Evolutionary conservation across 2,329 filamentous ascomycete genomes (phyloP), one percentile per base, ranked within the genome.

Genomic region (Myriosclerotinia duriaeana): DNA sequence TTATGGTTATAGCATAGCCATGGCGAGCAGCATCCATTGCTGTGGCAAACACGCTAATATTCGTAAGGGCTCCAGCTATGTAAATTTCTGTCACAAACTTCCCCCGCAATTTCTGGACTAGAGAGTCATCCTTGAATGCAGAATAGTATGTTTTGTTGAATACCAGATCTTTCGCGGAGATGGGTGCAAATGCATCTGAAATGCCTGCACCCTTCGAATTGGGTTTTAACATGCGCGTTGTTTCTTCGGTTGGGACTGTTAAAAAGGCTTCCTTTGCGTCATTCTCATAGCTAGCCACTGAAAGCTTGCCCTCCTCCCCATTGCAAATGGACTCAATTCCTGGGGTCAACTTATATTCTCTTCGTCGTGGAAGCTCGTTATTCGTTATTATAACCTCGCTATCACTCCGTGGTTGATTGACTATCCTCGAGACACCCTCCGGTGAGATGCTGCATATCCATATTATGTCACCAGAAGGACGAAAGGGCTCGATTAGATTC

Each of bases 21-120:
- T 97, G 90, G 26, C 90, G 86, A 1, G 92, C 93, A 14, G 94
- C 95, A 75, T 97, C 95, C 69, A 96, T 83, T 4, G 93, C 93
- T 0, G 94, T 97, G 9, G 95, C 94, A 75, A 95, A 93, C 56
- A 98, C 88, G 42, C 93, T 93, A 46, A 96, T 82, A 74, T 98
- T 97, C 53, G 89, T 91, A 59, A 96, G 84, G 54, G 90, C 89
- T 30, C 95, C 95, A 74, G 91, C 96, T 34, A 98, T 85, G 78
- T 91, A 97, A 15, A 99, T 81, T 73, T 97, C 91, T 2, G 93
- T 97, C 67, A 96, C 87, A 71, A 97, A 88, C 70, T 88, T 90
- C n/a, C 88, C 87, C n/a, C 93, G 87, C 55, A 98, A 80, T n/a
- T 87, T 83, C 60, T 89, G 83, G 9, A 98, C 83, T 20, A 98